Evolutionary conservation across 139 green algal species (phyloP), one percentile per base, ranked within the genome.

Genomic region (Asterochloris sp.): DNA sequence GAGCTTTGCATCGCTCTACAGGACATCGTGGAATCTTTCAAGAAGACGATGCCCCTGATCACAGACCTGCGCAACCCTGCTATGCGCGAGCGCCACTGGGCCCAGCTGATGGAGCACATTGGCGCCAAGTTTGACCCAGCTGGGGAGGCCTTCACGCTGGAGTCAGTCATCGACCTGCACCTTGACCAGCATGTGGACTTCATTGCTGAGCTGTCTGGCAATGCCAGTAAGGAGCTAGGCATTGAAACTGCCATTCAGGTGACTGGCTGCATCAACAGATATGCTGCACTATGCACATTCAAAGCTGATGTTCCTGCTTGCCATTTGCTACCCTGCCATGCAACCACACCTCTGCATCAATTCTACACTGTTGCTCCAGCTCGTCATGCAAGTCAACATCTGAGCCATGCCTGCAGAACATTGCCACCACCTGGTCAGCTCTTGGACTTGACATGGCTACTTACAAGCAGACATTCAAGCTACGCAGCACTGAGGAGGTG

Each of bases 41-140:
- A 97, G 89, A 87, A 86, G 78, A 98, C 93, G 23, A 94, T 97
- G 94, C 94, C 93, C 10, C 90, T 98, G 74, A 94, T 98, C 85
- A 94, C 91, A 15, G 92, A 98, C 87, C 86, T 98, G 86, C 86
- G 93, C 23, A 98, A 96, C 89, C 88, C 88, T 9, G 92, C 92
- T 54, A 94, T 98, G 91, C 88, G 94, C 8, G 74, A 87, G 26
- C 89, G 94, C 8, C 94, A 98, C 82, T 98, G 94, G 94, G 83
- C 93, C 71, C 78, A 91, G 62, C 89, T 98, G 68, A 94, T 94
- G 92, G 89, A 92, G 54, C 76, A 79, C 47, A 85, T 94, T 66
- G 78, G 85, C 38, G 47, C 80, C 82, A 84, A 63, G 23, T 96
- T 97, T 84, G 92, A 97, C 79, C 94, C 94, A 21, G 17, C 78